Percentiles rank a stretch among this genome's conserved stretches.
Conservation (phyloP, 495 filamentous ascomycete species). For the Podospora didyma region DNA sequence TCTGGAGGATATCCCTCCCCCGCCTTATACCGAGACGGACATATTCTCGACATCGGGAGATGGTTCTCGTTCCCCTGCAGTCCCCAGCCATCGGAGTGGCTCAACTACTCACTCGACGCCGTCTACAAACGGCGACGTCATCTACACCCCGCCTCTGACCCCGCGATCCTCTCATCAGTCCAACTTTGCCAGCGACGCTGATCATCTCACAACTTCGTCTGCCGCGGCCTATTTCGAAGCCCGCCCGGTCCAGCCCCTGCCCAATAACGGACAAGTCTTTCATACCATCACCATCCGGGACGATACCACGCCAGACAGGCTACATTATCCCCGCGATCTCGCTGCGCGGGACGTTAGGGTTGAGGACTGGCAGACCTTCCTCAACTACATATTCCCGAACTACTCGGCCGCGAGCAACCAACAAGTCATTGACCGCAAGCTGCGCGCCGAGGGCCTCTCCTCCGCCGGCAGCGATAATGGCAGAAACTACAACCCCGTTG, state of each 20-base stretch:
- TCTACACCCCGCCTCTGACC: constrained; percentile 47
- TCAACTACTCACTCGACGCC: constrained; percentile 22
- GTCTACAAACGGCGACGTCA: constrained; percentile 33
- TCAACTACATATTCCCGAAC: constrained; percentile 39
- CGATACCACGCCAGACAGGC: constrained; percentile 20
- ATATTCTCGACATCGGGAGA: constrained; percentile 33
- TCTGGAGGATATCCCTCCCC: constrained; percentile 37
- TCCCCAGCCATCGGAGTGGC: constrained; percentile 6
- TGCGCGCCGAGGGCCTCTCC: constrained; percentile 22
- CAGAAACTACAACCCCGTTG: constrained; percentile 17
- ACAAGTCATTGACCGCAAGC: constrained; percentile 32
- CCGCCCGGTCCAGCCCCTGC: constrained; percentile 22
- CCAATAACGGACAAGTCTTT: constrained; percentile 10
- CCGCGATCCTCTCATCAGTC: constrained; percentile 29
- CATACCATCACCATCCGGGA: constrained; percentile 19
- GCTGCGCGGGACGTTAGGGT: constrained; percentile 31
- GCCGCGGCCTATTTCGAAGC: constrained; percentile 39
- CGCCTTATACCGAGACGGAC: constrained; percentile 50
- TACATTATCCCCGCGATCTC: constrained; percentile 29
- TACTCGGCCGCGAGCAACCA: constrained; percentile 29
- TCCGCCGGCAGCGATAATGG: constrained; percentile 5
- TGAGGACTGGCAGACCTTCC: constrained; percentile 49
- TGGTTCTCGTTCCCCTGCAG: constrained; percentile 7
- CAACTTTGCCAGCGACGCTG: constrained; percentile 23
- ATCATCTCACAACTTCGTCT: constrained; percentile 23